These are phyloP conservation scores for Penicillium goetzii DNA, from an alignment of 495 filamentous ascomycete genomes.

Conservation along the genomic window DNA sequence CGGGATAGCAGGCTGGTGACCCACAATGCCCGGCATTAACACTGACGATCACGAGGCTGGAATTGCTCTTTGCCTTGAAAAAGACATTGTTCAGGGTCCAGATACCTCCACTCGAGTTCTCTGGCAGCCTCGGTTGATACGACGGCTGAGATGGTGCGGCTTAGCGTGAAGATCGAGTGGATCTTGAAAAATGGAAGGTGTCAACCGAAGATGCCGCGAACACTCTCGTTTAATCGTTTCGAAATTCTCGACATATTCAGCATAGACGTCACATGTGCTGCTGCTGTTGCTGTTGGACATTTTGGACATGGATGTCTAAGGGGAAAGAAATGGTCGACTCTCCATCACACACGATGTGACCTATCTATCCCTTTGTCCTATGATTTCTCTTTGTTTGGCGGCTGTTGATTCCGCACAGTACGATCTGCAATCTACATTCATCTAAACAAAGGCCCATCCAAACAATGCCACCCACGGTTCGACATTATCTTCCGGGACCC, in stretches of 20 bases:
- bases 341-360: neutral
- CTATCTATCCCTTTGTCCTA: neutral
- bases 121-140: neutral
- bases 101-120: constrained; percentile 1
- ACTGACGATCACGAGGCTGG: neutral
- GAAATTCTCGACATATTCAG: neutral
- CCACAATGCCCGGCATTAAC: neutral
- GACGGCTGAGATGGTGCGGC: constrained; percentile 17
- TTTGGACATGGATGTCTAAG: neutral
- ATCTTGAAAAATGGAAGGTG: constrained; percentile 13
- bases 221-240: constrained; percentile 2
- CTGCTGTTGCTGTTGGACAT: neutral
- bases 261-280: constrained; percentile 5
- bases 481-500: constrained; percentile 4
- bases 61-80: neutral
- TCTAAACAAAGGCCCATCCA: neutral
- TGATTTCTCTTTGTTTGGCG: constrained; percentile 6
- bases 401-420: constrained; percentile 7
- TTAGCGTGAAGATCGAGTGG: constrained; percentile 20
- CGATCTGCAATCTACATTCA: constrained; percentile 11
- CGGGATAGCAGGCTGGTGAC: neutral
- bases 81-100: constrained; percentile 6
- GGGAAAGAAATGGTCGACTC: neutral
- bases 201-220: constrained; percentile 13
- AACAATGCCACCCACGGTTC: neutral